Evolutionary conservation across 768 basidiomycete genomes (phyloP).

Genomic region (Pleurotus salmoneostramineus): DNA sequence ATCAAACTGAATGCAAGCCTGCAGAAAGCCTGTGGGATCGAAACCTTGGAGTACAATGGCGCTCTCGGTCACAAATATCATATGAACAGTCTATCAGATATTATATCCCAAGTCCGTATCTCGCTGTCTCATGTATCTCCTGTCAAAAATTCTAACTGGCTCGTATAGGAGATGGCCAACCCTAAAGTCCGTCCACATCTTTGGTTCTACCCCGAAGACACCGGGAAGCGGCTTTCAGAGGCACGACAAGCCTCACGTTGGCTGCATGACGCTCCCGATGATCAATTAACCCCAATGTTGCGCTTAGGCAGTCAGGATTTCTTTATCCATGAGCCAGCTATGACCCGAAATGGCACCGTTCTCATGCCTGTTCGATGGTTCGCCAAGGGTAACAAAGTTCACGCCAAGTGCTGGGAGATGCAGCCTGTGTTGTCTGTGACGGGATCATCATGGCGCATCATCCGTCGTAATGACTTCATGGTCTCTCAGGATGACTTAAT

Average conservation of each 20-base stretch:
- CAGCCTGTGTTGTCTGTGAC: neutral
- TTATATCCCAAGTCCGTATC: conserved; percentile 25
- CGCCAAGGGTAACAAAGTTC: neutral
- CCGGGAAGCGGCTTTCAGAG: conserved; percentile 14
- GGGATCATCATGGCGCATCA: conserved; percentile 15
- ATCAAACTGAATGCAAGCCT: conserved; percentile 12
- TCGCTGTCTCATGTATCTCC: no score
- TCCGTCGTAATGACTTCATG: conserved; percentile 4
- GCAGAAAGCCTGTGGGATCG: conserved; percentile 23
- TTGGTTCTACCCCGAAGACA: conserved; percentile 29
- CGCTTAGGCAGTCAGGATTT: conserved; percentile 19
- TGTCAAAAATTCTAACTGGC: no score
- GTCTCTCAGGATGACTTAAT: conserved; percentile 9
- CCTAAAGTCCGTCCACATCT: conserved; percentile 26
- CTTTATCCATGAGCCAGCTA: conserved; percentile 24
- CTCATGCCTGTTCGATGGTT: conserved; percentile 25
- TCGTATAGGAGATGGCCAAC: conserved; percentile 39
- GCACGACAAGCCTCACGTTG: conserved; percentile 21
- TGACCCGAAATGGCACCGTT: conserved; percentile 9
- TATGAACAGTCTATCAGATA: conserved; percentile 23
- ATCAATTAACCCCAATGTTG: conserved; percentile 22
- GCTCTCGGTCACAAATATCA: conserved; percentile 26
- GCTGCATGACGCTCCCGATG: conserved; percentile 20
- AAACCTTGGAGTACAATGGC: conserved; percentile 23
- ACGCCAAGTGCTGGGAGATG: conserved; percentile 18